Conservation (phyloP, 257 asterid species). For the Coffea eugenioides region DNA sequence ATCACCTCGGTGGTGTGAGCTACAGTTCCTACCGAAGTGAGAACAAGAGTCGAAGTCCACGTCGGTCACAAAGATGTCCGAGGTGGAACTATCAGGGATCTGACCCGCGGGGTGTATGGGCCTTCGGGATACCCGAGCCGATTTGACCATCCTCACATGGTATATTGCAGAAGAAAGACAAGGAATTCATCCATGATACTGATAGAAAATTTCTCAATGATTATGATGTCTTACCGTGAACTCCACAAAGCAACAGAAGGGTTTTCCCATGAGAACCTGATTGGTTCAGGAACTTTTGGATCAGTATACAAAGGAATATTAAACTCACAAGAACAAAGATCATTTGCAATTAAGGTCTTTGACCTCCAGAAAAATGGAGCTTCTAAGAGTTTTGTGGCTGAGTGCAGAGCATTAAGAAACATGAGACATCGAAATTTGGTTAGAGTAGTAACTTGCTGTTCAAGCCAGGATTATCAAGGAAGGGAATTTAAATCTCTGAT, state of each 20-base stretch:
- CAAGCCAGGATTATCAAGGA: constrained; percentile 21
- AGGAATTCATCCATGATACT: no score
- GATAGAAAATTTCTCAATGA: no score
- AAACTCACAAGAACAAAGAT: neutral
- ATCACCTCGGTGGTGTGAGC: no score
- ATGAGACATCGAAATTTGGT: constrained; percentile 31
- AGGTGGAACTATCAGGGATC: no score
- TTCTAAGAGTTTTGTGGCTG: constrained; percentile 23
- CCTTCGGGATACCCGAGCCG: no score
- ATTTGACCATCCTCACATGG: no score
- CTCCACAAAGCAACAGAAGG: constrained; percentile 24
- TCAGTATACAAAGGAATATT: constrained; percentile 33
- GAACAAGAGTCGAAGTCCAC: no score
- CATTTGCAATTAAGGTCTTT: constrained; percentile 32
- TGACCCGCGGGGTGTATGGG: no score
- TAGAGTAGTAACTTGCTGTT: constrained; percentile 22
- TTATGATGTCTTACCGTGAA: constrained; percentile 23
- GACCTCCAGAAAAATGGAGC: constrained; percentile 24
- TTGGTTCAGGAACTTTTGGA: constrained; percentile 34
- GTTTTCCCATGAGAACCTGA: constrained; percentile 22
- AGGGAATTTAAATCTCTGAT: constrained; percentile 30
- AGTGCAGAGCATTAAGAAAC: constrained; percentile 31
- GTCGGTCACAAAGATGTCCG: no score
- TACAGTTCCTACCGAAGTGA: no score
- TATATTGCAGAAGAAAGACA: neutral